Conservation (phyloP, 352 stramenopile species). For the Phytopythium oedochilum region DNA sequence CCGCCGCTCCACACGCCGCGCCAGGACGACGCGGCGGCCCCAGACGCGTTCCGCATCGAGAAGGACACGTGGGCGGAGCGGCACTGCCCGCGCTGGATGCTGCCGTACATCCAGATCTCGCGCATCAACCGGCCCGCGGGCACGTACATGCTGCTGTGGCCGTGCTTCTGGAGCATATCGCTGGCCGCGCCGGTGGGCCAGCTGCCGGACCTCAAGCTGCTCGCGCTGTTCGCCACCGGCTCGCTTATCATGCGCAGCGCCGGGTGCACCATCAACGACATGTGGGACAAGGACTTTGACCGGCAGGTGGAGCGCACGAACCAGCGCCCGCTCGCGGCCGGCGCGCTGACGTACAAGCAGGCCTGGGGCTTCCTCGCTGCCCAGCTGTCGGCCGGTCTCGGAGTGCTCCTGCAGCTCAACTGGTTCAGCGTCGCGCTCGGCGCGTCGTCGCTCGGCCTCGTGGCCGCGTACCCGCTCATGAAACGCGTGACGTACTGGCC, state of each 20-base stretch:
- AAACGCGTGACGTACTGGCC: constrained; percentile 98
- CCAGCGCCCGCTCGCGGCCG: constrained; percentile 91
- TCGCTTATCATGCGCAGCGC: constrained; percentile 96
- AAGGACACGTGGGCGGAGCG: constrained; percentile 86
- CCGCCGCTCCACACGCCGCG: background rate
- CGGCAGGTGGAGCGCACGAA: constrained; percentile 94
- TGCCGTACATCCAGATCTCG: constrained; percentile 86
- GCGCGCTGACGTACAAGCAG: constrained; percentile 87
- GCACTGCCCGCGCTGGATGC: constrained; percentile 66
- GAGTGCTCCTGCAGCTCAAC: constrained; percentile 94
- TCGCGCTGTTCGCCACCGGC: constrained; percentile 84
- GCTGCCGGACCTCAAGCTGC: constrained; percentile 76
- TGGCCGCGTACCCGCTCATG: constrained; percentile 96
- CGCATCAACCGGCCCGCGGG: constrained; percentile 78
- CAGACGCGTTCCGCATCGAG: constrained; percentile 53
- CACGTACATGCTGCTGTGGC: constrained; percentile 97
- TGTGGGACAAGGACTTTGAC: constrained; percentile 99
- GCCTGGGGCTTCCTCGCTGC: constrained; percentile 91
- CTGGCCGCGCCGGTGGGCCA: constrained; percentile 83
- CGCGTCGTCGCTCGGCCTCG: constrained; percentile 90
- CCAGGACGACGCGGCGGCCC: background rate
- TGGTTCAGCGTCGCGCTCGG: constrained; percentile 92
- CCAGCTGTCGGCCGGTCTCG: constrained; percentile 91
- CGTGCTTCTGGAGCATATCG: constrained; percentile 96
- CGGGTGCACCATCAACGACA: constrained; percentile 99